These are phyloP conservation scores for Setaria italica DNA, from an alignment of 202 grass and related monocot species.

Conservation along the genomic window DNA sequence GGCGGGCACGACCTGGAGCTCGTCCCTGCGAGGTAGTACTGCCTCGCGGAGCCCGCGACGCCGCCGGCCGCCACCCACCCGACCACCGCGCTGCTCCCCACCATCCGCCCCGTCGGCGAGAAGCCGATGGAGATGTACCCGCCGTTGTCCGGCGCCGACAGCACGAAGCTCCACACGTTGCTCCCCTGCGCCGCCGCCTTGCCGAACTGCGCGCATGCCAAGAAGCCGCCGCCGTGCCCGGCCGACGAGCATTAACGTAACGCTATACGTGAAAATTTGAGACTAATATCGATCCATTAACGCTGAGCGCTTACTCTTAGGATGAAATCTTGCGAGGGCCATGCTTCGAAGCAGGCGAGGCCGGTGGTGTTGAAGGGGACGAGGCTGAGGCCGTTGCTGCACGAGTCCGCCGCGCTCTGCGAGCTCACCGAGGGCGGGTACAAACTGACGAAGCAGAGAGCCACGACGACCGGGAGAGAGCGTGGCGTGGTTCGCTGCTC, in stretches of 20 bases:
- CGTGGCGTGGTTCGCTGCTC: neutral
- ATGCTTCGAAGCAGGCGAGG: constrained; percentile 55
- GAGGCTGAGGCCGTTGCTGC: constrained; percentile 36
- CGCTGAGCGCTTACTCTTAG: constrained; percentile 35
- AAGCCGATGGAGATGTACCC: constrained; percentile 53
- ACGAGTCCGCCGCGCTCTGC: constrained; percentile 46
- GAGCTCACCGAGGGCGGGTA: neutral
- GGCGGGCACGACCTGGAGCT: constrained; percentile 53
- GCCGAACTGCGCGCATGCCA: constrained; percentile 32
- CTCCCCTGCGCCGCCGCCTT: neutral
- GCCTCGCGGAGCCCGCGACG: constrained; percentile 39
- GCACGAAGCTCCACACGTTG: constrained; percentile 55
- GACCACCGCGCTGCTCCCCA: constrained; percentile 60
- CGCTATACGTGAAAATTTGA: neutral
- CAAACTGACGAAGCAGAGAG: constrained; percentile 23
- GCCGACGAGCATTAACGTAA: neutral
- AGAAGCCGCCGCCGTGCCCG: no score
- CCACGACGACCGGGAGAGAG: neutral
- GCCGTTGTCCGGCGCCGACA: constrained; percentile 57
- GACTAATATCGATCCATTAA: neutral
- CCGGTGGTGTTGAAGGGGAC: constrained; percentile 55
- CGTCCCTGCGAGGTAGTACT: constrained; percentile 59
- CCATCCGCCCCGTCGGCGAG: constrained; percentile 50
- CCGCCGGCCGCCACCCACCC: constrained; percentile 36
- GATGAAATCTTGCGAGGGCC: constrained; percentile 50